These are phyloP conservation scores for Carex arenaria DNA, from an alignment of 202 grass and related monocot genomes.

Conservation along the genomic window DNA sequence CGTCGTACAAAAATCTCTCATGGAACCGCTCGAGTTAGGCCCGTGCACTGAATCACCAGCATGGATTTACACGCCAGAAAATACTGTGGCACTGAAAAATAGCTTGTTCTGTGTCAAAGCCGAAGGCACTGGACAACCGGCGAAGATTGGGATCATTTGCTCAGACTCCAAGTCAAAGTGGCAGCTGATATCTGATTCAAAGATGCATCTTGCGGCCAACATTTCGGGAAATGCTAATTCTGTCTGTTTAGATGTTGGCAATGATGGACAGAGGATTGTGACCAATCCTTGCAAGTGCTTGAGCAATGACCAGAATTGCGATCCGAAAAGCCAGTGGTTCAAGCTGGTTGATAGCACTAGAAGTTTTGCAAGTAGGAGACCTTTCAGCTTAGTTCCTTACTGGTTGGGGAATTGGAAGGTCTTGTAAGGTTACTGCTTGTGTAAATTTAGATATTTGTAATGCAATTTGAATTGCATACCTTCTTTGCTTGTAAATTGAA, in stretches of 20 bases:
- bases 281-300: conserved; percentile 79
- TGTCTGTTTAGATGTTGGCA: conserved; percentile 69
- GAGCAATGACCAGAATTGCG: conserved; percentile 46
- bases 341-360: conserved; percentile 65
- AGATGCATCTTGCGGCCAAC: conserved; percentile 65
- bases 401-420: background rate
- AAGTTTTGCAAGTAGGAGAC: background rate
- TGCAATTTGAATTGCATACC: background rate
- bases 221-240: background rate
- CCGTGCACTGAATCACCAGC: conserved; percentile 52
- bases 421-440: background rate
- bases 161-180: conserved; percentile 35
- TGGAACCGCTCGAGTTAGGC: conserved; percentile 38
- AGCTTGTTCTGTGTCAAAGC: conserved; percentile 39
- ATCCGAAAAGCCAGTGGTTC: conserved; percentile 84
- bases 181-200: conserved; percentile 60
- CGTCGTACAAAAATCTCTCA: conserved; percentile 26
- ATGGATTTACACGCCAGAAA: conserved; percentile 40
- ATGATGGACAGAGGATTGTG: conserved; percentile 47
- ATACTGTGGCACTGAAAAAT: conserved; percentile 19
- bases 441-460: background rate
- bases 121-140: conserved; percentile 26
- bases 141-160: conserved; percentile 34
- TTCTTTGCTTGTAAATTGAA: too few relatives aligned
- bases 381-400: background rate